These are phyloP conservation scores for Poronia punctata DNA, from an alignment of 495 filamentous ascomycete species.

Conservation along the genomic window DNA sequence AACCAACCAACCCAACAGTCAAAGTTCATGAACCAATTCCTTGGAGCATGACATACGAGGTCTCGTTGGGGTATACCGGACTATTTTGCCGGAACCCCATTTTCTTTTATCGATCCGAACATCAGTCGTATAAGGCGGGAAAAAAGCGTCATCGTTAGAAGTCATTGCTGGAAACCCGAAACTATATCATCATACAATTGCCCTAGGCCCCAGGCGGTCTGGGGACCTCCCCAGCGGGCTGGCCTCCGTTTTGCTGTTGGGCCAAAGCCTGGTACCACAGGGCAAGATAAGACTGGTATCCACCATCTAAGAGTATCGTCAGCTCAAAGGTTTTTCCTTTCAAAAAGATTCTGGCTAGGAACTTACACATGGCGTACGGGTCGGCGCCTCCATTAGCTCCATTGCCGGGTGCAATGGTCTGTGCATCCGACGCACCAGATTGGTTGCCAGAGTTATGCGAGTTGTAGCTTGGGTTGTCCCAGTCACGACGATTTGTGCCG, in stretches of 20 bases:
- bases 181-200: background rate
- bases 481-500: slow-evolving; percentile 35
- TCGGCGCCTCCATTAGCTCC: slow-evolving; percentile 32
- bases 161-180: background rate
- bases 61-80: too few species aligned
- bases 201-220: slow-evolving; percentile 17
- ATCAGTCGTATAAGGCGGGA: too few species aligned
- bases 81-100: too few species aligned
- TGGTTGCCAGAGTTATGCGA: slow-evolving; percentile 19
- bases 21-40: too few species aligned
- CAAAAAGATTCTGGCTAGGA: too few species aligned
- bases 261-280: slow-evolving; percentile 55
- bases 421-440: slow-evolving; percentile 22
- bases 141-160: background rate
- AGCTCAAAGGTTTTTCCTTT: background rate
- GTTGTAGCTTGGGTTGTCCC: slow-evolving; percentile 36
- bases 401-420: slow-evolving; percentile 26
- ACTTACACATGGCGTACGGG: slow-evolving; percentile 55
- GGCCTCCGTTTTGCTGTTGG: slow-evolving; percentile 31
- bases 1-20: too few species aligned
- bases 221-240: slow-evolving; percentile 16
- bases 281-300: slow-evolving; percentile 56
- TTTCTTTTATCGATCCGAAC: too few species aligned
- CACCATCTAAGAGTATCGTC: slow-evolving; percentile 40
- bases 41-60: too few species aligned